Percentiles rank a stretch among this genome's conserved stretches.
Conservation (phyloP, 805 yeast genomes). For the Candida pseudofarinosa region DNA sequence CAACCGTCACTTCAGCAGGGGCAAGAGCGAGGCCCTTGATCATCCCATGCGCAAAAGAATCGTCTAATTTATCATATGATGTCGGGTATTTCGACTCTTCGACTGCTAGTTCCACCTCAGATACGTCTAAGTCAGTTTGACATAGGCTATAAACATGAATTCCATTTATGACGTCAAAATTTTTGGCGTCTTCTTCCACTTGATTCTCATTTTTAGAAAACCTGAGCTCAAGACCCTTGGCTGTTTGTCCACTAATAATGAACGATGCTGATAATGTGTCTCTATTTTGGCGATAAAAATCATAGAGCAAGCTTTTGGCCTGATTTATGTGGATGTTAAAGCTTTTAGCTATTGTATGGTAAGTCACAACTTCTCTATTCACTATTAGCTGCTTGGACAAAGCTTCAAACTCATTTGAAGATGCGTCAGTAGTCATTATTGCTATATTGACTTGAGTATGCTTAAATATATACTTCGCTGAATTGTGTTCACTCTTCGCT, state of each 20-base stretch:
- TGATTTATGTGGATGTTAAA: constrained; percentile 32
- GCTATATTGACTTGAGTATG: no score
- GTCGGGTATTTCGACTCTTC: constrained; percentile 13
- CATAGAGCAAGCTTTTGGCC: constrained; percentile 37
- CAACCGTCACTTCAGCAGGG: not conserved
- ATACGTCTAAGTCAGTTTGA: constrained; percentile 1
- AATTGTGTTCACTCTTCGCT: no score
- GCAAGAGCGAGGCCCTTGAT: constrained; percentile 27
- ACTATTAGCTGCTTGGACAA: constrained; percentile 23
- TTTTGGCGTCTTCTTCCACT: constrained; percentile 18
- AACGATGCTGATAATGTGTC: constrained; percentile 37
- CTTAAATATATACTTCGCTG: constrained; percentile 1
- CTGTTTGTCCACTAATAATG: constrained; percentile 35
- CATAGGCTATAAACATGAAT: constrained; percentile 39
- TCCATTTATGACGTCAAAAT: constrained; percentile 26
- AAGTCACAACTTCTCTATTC: constrained; percentile 30
- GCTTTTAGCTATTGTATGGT: constrained; percentile 38
- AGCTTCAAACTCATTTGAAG: constrained; percentile 25
- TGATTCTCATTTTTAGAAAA: constrained; percentile 19
- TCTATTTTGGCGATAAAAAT: constrained; percentile 34
- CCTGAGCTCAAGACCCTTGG: constrained; percentile 15
- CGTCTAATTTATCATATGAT: constrained; percentile 11
- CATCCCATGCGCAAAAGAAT: constrained; percentile 25
- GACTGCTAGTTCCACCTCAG: constrained; percentile 2
- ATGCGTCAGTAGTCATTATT: constrained; percentile 31